A percentile compares a stretch with the other conserved stretches of the same genome.
Conservation (phyloP, 805 yeast species). For the Saccharomycopsis microspora region DNA sequence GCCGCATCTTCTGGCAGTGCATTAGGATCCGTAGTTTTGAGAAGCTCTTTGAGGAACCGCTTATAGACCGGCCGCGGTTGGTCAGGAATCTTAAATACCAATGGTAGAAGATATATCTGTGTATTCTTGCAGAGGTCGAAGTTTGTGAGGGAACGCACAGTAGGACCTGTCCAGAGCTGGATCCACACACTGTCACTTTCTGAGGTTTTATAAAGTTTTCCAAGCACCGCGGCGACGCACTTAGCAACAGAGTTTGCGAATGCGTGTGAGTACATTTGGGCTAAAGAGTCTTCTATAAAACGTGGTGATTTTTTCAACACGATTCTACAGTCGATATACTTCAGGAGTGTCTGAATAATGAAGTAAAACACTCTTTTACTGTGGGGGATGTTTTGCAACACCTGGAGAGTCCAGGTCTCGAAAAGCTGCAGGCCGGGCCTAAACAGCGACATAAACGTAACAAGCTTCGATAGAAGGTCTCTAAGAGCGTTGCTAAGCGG, state of each 20-base stretch:
- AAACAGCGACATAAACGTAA: conserved; percentile 26
- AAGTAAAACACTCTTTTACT: conserved; percentile 52
- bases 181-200: conserved; percentile 33
- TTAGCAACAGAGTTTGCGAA: conserved; percentile 61
- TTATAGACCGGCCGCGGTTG: conserved; percentile 29
- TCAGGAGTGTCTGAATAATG: conserved; percentile 44
- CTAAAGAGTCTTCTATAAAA: conserved; percentile 37
- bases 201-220: conserved; percentile 22
- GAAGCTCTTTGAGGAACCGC: conserved; percentile 24
- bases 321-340: conserved; percentile 30
- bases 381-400: conserved; percentile 30
- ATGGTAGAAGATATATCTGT: conserved; percentile 50
- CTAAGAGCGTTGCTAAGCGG: conserved; percentile 60
- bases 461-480: conserved; percentile 45
- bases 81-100: conserved; percentile 37
- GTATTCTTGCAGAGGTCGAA: conserved; percentile 32
- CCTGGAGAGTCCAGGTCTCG: conserved; percentile 33
- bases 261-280: conserved; percentile 42
- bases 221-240: conserved; percentile 32
- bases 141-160: conserved; percentile 26
- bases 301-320: conserved; percentile 33
- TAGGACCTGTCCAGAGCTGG: conserved; percentile 35
- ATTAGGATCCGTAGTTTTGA: background rate
- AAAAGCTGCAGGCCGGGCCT: conserved; percentile 8
- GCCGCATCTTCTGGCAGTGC: conserved; percentile 16